Evolutionary conservation across 768 basidiomycete species (phyloP).

Genomic region (Panus rudis): DNA sequence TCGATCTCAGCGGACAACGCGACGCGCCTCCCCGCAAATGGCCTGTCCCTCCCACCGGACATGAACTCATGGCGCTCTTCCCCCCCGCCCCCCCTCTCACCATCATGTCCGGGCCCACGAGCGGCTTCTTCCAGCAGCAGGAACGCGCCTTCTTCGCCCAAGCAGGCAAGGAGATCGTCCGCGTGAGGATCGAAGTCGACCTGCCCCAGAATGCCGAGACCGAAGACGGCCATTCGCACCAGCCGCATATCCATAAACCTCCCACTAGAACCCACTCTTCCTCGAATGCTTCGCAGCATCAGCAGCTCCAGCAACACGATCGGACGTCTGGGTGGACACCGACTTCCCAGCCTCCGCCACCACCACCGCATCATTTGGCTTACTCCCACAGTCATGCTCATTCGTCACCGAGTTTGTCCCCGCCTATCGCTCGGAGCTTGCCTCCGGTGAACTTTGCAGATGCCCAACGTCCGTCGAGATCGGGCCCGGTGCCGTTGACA

Average conservation of each 20-base stretch:
- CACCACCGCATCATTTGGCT: slow-evolving; percentile 22
- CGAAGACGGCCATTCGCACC: too few relatives aligned
- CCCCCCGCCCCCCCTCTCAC: slow-evolving; percentile 62
- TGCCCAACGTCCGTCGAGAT: slow-evolving; percentile 4
- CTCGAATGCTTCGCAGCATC: slow-evolving; percentile 7
- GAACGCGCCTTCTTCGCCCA: slow-evolving; percentile 79
- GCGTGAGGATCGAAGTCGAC: slow-evolving; percentile 67
- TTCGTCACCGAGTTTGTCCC: slow-evolving; percentile 18
- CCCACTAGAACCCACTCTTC: neutral
- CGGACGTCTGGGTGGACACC: too few relatives aligned
- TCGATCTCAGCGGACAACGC: slow-evolving; percentile 52
- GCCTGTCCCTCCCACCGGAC: slow-evolving; percentile 72
- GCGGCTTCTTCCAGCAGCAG: slow-evolving; percentile 65
- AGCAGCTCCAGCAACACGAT: too few relatives aligned
- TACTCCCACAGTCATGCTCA: slow-evolving; percentile 17
- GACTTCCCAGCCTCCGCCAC: slow-evolving; percentile 20
- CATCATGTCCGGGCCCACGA: slow-evolving; percentile 58
- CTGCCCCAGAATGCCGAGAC: slow-evolving; percentile 23
- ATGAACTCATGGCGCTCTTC: slow-evolving; percentile 82
- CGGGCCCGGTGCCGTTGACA: slow-evolving; percentile 3
- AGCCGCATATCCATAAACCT: slow-evolving; percentile 6
- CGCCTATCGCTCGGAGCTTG: slow-evolving; percentile 13
- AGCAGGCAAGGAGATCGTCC: slow-evolving; percentile 70
- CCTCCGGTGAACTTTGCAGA: slow-evolving; percentile 1
- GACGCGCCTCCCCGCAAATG: slow-evolving; percentile 49